Evolutionary conservation across 2,329 filamentous ascomycete species (phyloP).

Genomic region (Endoconidiophora polonica): DNA sequence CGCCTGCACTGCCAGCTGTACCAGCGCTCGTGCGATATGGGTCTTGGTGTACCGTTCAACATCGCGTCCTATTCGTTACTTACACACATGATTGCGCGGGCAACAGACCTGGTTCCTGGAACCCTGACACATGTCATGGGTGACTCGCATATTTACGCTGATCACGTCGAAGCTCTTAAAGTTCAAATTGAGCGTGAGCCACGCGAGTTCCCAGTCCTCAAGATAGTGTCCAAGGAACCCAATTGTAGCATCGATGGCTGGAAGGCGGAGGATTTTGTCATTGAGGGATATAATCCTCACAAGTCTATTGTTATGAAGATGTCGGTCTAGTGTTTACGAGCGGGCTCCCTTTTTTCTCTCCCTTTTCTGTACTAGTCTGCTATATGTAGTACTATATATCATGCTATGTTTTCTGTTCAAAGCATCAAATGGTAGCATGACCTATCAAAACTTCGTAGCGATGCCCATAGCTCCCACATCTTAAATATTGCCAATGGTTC

Average conservation of each 20-base stretch:
- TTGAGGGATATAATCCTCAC: slow-evolving; percentile 80
- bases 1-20: slow-evolving; percentile 79
- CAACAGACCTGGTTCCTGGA: slow-evolving; percentile 68
- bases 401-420: background rate
- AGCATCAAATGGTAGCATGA: too few species aligned
- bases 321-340: slow-evolving; percentile 47
- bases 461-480: too few species aligned
- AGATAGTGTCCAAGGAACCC: slow-evolving; percentile 45
- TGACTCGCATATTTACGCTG: slow-evolving; percentile 89
- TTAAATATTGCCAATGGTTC: too few species aligned
- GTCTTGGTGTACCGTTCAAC: slow-evolving; percentile 92
- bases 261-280: slow-evolving; percentile 71
- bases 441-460: too few species aligned
- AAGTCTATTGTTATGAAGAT: slow-evolving; percentile 96
- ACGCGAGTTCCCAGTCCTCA: slow-evolving; percentile 60
- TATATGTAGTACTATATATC: background rate
- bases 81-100: slow-evolving; percentile 88
- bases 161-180: slow-evolving; percentile 77
- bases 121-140: slow-evolving; percentile 92
- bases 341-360: too few species aligned
- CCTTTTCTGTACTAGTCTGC: too few species aligned
- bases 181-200: slow-evolving; percentile 69
- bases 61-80: slow-evolving; percentile 88
- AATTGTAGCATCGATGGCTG: slow-evolving; percentile 76
- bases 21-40: slow-evolving; percentile 92